These are phyloP conservation scores for Pythium scleroteichum DNA, from an alignment of 352 stramenopile species.

Conservation along the genomic window DNA sequence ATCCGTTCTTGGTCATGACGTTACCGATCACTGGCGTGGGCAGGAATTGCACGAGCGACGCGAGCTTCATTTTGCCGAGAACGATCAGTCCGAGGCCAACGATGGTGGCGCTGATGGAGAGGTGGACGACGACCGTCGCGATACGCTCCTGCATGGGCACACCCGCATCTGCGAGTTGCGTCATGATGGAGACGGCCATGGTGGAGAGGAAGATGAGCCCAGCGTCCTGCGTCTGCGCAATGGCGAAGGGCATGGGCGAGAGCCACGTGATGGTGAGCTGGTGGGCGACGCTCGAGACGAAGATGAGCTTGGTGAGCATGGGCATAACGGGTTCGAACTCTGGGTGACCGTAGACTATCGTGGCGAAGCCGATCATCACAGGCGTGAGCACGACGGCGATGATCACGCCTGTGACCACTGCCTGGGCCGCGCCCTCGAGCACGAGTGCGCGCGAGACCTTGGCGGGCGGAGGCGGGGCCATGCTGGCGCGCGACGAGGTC, in stretches of 20 bases:
- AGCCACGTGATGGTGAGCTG: conserved; percentile 92
- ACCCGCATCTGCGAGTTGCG: conserved; percentile 47
- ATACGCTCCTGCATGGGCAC: conserved; percentile 64
- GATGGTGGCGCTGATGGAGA: conserved; percentile 88
- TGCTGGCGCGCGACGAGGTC: conserved; percentile 22
- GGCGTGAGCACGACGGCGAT: conserved; percentile 77
- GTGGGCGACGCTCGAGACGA: conserved; percentile 93
- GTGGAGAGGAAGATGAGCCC: conserved; percentile 94
- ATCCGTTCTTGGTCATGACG: background rate
- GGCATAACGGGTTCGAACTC: conserved; percentile 54
- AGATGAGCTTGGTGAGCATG: conserved; percentile 89
- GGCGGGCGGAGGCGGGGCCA: conserved; percentile 15
- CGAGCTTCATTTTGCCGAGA: conserved; percentile 88
- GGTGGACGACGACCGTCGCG: conserved; percentile 91
- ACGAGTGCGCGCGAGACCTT: conserved; percentile 18
- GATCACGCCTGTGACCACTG: conserved; percentile 84
- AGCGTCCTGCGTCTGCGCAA: conserved; percentile 96
- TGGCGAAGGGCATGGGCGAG: conserved; percentile 93
- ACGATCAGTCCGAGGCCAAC: conserved; percentile 92
- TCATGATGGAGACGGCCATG: conserved; percentile 93
- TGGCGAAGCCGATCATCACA: conserved; percentile 87
- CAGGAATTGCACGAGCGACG: conserved; percentile 94
- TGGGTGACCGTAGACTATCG: conserved; percentile 93
- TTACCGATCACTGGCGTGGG: conserved; percentile 93
- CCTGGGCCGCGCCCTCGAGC: conserved; percentile 53